Evolutionary conservation across 495 filamentous ascomycete genomes (phyloP).

Genomic region (Entonaema liquescens): DNA sequence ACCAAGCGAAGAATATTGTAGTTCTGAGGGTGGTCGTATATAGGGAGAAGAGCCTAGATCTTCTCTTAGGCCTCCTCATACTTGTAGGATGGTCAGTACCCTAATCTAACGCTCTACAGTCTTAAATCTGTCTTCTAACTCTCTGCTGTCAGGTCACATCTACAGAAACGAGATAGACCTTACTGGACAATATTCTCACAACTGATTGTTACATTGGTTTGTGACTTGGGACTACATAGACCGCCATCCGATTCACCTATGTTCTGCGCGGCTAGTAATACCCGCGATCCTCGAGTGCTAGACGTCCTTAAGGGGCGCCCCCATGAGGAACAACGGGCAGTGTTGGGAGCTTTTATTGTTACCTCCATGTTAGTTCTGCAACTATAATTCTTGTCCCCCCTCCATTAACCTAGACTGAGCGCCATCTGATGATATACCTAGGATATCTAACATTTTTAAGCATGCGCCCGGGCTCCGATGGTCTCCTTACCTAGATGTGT

Average conservation of each 20-base stretch:
- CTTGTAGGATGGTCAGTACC: not conserved
- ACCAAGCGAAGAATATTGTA: not conserved
- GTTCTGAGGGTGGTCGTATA: not conserved
- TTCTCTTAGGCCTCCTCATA: not conserved
- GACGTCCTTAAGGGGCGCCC: not conserved
- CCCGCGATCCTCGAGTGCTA: not conserved
- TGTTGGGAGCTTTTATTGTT: not conserved
- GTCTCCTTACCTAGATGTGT: conserved; percentile 63
- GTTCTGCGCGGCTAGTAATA: not conserved
- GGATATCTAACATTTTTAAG: conserved; percentile 55
- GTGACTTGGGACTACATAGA: not conserved
- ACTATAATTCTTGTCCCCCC: not conserved
- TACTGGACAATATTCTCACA: not conserved
- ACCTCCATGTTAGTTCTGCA: not conserved
- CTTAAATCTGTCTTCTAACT: not conserved
- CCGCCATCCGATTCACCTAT: not conserved
- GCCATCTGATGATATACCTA: conserved; percentile 27
- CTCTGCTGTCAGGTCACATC: not conserved
- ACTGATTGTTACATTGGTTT: not conserved
- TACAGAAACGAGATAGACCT: not conserved
- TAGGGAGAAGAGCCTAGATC: not conserved
- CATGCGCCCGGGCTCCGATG: conserved; percentile 60
- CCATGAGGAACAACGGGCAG: not conserved
- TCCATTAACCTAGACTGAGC: not conserved
- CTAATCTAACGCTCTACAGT: not conserved